Evolutionary conservation across 345 rosid species (phyloP), one percentile per base, ranked within the genome.

Genomic region (Moricandia moricandioides): DNA sequence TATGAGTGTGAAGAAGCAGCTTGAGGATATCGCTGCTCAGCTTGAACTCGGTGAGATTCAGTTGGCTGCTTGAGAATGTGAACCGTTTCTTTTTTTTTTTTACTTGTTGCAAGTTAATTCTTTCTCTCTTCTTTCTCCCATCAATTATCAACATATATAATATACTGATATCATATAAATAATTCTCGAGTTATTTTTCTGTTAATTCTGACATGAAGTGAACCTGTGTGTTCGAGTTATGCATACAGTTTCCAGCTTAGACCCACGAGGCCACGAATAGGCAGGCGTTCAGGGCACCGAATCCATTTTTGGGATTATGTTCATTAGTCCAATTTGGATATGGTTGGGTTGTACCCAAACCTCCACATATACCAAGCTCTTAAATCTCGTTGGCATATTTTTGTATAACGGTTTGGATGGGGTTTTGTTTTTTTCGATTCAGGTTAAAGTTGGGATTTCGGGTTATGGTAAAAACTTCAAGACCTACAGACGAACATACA

Each of bases 1-100:
- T 62, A 83, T 91, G 98, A 94, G 98, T 67, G 97, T 90, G 26
- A 91, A 88, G 95, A 94, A 86, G 75, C 98, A 94, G 85, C 83
- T 94, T 77, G 95, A 90, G 54, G 97, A 94, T 75, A 90, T 94
- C 49, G 87, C 97, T 34, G 78, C 86, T 1, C 89, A 91, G 85
- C 86, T 91, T 58, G 97, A 91, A 24, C 82, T 89, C 79, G 87
- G 88, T 31, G 96, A 91, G 57, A 84, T 94, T 82, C 83, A 86
- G 68, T 85, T 90, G 17, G 80, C 87, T 70, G 69, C 74, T 18
- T 88, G 82, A 85, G 17, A 43, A 21, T 75, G 62, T 66, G 61
- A 75, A 68, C 52, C 33, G 2, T 26, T 13, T 29, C 26, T 49
- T 49, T 1, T n/a, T 61, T 43, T 13, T 8, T 43, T 8, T 35